Evolutionary conservation across 352 stramenopile genomes (phyloP).

Genomic region (Pythium vanterpoolii): DNA sequence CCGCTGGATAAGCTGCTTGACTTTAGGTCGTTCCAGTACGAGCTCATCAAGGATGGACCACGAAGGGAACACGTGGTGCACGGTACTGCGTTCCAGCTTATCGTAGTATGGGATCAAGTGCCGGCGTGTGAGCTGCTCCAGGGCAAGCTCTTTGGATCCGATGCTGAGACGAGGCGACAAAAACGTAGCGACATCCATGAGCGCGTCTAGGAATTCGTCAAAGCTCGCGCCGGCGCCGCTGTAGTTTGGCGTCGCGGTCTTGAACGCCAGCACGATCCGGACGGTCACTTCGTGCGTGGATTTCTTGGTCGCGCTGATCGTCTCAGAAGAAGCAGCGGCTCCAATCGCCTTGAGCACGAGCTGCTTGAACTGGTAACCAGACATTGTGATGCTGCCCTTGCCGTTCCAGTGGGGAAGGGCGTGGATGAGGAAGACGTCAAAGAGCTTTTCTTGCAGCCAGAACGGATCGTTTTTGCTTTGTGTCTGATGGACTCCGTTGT

Average conservation of each 20-base stretch:
- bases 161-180: constrained; percentile 30
- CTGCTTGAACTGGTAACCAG: constrained; percentile 68
- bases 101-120: constrained; percentile 42
- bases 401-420: constrained; percentile 52
- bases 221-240: constrained; percentile 37
- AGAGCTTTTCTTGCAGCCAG: constrained; percentile 54
- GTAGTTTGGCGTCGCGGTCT: constrained; percentile 23
- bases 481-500: not conserved
- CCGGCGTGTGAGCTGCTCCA: constrained; percentile 35
- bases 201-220: constrained; percentile 56
- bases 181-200: constrained; percentile 45
- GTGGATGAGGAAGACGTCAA: constrained; percentile 61
- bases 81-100: constrained; percentile 1
- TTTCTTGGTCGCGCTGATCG: constrained; percentile 29
- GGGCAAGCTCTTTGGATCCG: constrained; percentile 30
- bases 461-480: constrained; percentile 37
- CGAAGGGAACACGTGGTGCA: constrained; percentile 16
- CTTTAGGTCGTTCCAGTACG: constrained; percentile 21
- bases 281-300: constrained; percentile 39
- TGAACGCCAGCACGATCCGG: constrained; percentile 32
- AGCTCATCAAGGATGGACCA: constrained; percentile 47
- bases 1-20: constrained; percentile 30
- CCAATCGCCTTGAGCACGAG: constrained; percentile 39
- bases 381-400: constrained; percentile 34
- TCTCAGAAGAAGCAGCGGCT: not conserved